Conservation (phyloP, 768 basidiomycete genomes). For the Termitomyces sp. region DNA sequence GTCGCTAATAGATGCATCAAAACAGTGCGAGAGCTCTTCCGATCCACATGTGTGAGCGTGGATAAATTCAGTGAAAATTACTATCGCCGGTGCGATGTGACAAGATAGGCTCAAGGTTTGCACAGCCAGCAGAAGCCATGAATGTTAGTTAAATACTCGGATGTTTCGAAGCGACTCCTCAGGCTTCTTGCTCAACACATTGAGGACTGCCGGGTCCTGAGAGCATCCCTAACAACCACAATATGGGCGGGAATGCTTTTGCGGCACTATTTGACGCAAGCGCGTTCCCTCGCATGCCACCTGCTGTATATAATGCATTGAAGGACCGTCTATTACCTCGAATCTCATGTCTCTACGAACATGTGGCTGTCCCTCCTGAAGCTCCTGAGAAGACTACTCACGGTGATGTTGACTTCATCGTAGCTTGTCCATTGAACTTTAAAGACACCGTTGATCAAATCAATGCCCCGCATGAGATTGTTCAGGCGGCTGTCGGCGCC, state of each 20-base stretch:
- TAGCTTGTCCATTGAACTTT: conserved; percentile 35
- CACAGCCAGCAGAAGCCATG: neutral
- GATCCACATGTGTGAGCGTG: no score
- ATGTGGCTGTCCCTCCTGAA: conserved; percentile 54
- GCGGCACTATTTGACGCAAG: conserved; percentile 32
- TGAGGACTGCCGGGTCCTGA: neutral
- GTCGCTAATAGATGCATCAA: neutral
- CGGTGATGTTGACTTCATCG: conserved; percentile 69
- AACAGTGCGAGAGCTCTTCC: neutral
- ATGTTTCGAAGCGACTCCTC: neutral
- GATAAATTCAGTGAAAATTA: neutral
- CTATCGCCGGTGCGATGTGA: neutral
- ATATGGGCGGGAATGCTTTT: conserved; percentile 77
- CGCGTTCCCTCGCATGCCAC: conserved; percentile 60
- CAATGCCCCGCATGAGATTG: conserved; percentile 16
- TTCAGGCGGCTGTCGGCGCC: neutral
- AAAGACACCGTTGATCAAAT: conserved; percentile 12
- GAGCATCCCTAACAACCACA: neutral
- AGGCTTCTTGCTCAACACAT: neutral
- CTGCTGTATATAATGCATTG: conserved; percentile 43
- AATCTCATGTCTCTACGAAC: conserved; percentile 41
- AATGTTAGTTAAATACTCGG: neutral
- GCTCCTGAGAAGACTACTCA: conserved; percentile 61
- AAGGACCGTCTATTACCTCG: conserved; percentile 40
- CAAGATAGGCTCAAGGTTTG: neutral